Conservation (phyloP, 208 protist species). For the Novymonas esmeraldas region DNA sequence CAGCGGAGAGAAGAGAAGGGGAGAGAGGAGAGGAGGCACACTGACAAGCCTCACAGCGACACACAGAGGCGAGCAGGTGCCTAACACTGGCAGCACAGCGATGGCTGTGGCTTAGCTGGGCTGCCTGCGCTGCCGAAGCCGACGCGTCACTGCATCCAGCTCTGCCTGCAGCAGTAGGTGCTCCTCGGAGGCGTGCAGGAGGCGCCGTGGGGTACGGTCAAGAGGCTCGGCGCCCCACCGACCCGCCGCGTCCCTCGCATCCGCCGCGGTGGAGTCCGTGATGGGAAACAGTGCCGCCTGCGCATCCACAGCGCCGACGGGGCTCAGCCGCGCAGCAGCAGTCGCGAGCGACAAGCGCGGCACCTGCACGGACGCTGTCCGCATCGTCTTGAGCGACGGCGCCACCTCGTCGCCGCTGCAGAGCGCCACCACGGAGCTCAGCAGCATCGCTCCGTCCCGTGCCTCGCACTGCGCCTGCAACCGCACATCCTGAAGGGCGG, state of each 20-base stretch:
- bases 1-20: too few relatives aligned
- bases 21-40: too few relatives aligned
- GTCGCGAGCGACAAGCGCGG: background rate
- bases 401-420: background rate
- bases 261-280: background rate
- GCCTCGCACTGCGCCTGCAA: background rate
- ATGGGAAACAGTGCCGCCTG: background rate
- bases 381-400: background rate
- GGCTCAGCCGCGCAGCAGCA: background rate
- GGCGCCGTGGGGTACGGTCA: background rate
- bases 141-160: slow-evolving; percentile 1
- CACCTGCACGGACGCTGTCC: slow-evolving; percentile 1
- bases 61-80: background rate
- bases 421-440: background rate
- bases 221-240: background rate
- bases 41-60: too few relatives aligned
- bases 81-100: background rate
- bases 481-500: slow-evolving; percentile 20
- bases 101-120: background rate
- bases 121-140: background rate
- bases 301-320: background rate
- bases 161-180: background rate
- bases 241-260: background rate
- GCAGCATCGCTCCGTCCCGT: background rate
- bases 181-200: background rate